Evolutionary conservation across 805 yeast genomes (phyloP), one percentile per base, ranked within the genome.

Genomic region (Blastobotrys mokoenaii): DNA sequence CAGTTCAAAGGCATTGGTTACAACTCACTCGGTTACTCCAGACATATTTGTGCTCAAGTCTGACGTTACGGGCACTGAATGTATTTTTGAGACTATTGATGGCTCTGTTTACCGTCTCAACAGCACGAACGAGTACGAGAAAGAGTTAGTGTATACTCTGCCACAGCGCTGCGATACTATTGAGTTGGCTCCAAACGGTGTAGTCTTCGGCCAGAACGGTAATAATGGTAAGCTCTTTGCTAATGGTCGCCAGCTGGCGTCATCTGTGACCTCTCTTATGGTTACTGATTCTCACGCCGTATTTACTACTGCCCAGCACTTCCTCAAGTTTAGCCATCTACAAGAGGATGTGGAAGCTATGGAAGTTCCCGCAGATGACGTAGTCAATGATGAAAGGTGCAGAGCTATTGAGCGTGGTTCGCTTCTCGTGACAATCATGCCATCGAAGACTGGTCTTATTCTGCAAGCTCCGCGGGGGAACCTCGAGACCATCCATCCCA

Each of bases 381-480:
- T 56, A 2, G 59, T 48, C 17, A 56, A 62, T 29, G 96, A 87
- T 62, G 98, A 90, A 66, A 77, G 97, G 65, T 73, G 82, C 12
- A 77, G 99, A 56, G 77, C 82, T 47, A 81, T 93, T 44, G 99
- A 93, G 65, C 74, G 96, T 52, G 97, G 98, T 1, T 87, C 97
- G 0, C 55, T 84, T n/a, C 64, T 93, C 40, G 86, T 90, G 0
- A 71, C 88, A 34, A 77, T 78, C 1, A 82, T 88, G 57, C 96
- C 97, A 1, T 77, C 90, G 0, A 82, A 77, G 45, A 80, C 88
- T 46, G 74, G 89, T 0, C 88, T 94, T 15, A 79, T 86, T 3
- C 69, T 93, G 44, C 96, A 93, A 63, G 96, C 96, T 3, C 95
- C 95, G 48, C 76, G 99, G 61, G 99, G 99, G 50, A 93, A 93